Evolutionary conservation across 1,284 basidiomycete species (phyloP).

Genomic region (Malassezia restricta): DNA sequence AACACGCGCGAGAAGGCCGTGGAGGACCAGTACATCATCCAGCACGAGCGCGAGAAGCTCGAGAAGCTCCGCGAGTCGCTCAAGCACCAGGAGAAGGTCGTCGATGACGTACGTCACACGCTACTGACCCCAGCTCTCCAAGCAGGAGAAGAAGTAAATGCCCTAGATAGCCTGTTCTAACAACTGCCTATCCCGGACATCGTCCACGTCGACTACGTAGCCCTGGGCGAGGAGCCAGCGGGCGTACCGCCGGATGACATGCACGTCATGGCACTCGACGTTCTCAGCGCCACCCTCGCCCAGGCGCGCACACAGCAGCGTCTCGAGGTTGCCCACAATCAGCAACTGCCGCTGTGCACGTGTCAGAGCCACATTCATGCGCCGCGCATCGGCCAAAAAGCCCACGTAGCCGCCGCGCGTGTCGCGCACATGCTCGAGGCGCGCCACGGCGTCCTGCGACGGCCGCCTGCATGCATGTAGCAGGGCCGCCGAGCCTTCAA

Average conservation of each 20-base stretch:
- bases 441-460: not conserved
- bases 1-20: slow-evolving; percentile 31
- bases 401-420: slow-evolving; percentile 61
- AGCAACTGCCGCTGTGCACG: slow-evolving; percentile 78
- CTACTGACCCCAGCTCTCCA: slow-evolving; percentile 20
- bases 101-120: slow-evolving; percentile 28
- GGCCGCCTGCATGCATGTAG: slow-evolving; percentile 8
- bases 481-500: slow-evolving; percentile 59
- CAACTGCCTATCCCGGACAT: slow-evolving; percentile 9
- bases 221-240: slow-evolving; percentile 18
- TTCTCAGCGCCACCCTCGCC: slow-evolving; percentile 11
- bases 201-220: slow-evolving; percentile 21
- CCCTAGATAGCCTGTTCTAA: not conserved
- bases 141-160: slow-evolving; percentile 18
- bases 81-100: slow-evolving; percentile 31
- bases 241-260: slow-evolving; percentile 14
- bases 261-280: slow-evolving; percentile 25
- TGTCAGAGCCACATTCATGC: slow-evolving; percentile 93
- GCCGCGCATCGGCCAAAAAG: slow-evolving; percentile 80
- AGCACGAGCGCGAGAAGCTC: slow-evolving; percentile 39
- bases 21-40: slow-evolving; percentile 32
- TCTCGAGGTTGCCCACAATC: slow-evolving; percentile 69
- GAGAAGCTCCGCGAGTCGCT: slow-evolving; percentile 27
- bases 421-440: slow-evolving; percentile 13
- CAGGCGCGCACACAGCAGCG: slow-evolving; percentile 54